Evolutionary conservation across 768 basidiomycete genomes (phyloP), one percentile per base, ranked within the genome.

Genomic region (Exidia glandulosa): DNA sequence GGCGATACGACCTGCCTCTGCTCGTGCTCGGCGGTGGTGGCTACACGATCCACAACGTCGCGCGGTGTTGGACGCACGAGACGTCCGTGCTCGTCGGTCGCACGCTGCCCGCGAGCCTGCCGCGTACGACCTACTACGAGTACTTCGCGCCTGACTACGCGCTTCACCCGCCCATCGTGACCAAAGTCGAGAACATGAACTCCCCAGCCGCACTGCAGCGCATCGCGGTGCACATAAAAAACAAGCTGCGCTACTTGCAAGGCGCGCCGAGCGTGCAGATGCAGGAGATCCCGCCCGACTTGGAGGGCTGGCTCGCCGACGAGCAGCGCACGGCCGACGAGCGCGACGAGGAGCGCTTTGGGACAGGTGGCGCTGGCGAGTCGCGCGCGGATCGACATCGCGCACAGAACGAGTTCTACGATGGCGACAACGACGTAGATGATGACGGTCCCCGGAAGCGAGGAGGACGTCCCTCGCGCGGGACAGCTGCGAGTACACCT

Each of bases 11-110:
- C 66, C 82, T 98, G 2, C 95, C 95, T 1, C 75, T 98, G 14
- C 78, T 99, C 19, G 88, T 98, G 32, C 71, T 99, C 5, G 95
- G 95, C 45, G 95, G 95, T 2, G 95, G 95, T 3, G 95, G 95
- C 0, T 99, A 99, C 73, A 94, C 93, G 3, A 90, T 97, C 71
- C 90, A 93, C 68, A 95, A 95, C 69, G 96, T 99, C 64, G 88
- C 90, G 52, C 84, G 95, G n/a, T 99, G 95, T 69, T 99, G 95
- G 95, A 87, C 95, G 33, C 95, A 99, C 76, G 95, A 99, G 72
- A 99, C 96, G 0, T 86, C 91, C 13, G 88, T 98, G 0, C 83
- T 95, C 7, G 86, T 96, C 52, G 92, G 90, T 16, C 82, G 86
- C 0, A 73, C 80, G 36, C 81, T 99, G 31, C 87, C 93, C 0